A percentile compares a stretch with the other conserved stretches of the same genome.
Conservation (phyloP, 768 basidiomycete genomes). For the Leccinum olivaceopallidum region DNA sequence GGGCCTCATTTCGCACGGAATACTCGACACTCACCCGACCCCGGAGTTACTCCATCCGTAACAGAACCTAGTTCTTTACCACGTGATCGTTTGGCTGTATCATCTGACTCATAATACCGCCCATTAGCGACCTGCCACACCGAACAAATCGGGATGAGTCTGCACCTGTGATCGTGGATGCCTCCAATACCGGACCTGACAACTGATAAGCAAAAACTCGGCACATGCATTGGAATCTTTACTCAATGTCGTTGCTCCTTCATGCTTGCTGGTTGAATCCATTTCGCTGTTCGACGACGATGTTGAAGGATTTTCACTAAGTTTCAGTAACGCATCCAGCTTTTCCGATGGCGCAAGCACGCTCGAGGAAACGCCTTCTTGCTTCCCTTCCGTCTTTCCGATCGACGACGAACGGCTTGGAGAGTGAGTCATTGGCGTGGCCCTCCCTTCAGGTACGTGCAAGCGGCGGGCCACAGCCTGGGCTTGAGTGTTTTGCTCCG, state of each 20-base stretch:
- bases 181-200: conserved; percentile 27
- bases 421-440: conserved; percentile 35
- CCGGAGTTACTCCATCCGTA: conserved; percentile 1
- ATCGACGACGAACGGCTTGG: conserved; percentile 42
- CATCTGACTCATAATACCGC: conserved; percentile 10
- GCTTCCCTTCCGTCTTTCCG: conserved; percentile 23
- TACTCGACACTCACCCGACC: conserved; percentile 15
- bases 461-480: conserved; percentile 47
- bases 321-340: conserved; percentile 28
- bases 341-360: conserved; percentile 20
- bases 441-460: conserved; percentile 49
- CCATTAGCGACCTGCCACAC: conserved; percentile 11
- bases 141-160: conserved; percentile 9
- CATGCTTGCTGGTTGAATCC: conserved; percentile 15
- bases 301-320: conserved; percentile 21
- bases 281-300: conserved; percentile 9
- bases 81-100: conserved; percentile 7
- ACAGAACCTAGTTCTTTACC: not conserved
- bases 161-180: conserved; percentile 21
- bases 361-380: conserved; percentile 22
- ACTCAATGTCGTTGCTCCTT: conserved; percentile 31
- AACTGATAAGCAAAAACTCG: conserved; percentile 9
- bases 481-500: conserved; percentile 48
- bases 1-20: conserved; percentile 4
- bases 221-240: not conserved